These are phyloP conservation scores for Theileria annulata DNA, from an alignment of 169 alveolate species.

Conservation along the genomic window DNA sequence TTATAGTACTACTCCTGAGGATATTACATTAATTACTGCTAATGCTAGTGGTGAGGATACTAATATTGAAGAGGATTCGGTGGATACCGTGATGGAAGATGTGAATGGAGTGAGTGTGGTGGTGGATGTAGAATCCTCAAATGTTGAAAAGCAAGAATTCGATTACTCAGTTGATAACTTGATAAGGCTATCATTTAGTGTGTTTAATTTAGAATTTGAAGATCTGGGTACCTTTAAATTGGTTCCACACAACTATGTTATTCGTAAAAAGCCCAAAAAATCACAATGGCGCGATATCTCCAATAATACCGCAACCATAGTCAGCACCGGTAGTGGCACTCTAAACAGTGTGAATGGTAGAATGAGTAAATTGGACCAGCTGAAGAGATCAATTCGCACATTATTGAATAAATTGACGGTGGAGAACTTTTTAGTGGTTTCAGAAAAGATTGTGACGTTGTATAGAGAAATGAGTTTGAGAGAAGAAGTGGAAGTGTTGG, in stretches of 20 bases:
- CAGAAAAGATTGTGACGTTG: constrained; percentile 80
- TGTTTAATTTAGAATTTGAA: not conserved
- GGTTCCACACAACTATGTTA: constrained; percentile 24
- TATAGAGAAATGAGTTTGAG: constrained; percentile 70
- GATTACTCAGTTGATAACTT: not conserved
- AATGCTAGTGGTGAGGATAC: too few species aligned
- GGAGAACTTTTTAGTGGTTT: constrained; percentile 84
- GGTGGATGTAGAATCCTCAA: not conserved
- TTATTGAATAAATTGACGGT: constrained; percentile 86
- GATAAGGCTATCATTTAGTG: not conserved
- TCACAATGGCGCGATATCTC: not conserved
- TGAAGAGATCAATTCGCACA: constrained; percentile 80
- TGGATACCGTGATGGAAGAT: not conserved
- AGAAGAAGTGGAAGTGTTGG: constrained; percentile 79
- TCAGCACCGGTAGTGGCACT: not conserved
- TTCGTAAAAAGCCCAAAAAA: not conserved
- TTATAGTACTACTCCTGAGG: not conserved
- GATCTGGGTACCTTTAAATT: constrained; percentile 29
- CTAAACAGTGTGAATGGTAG: not conserved
- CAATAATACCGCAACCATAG: too few species aligned
- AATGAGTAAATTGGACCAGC: constrained; percentile 69
- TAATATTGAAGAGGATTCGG: not conserved
- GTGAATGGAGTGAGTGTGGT: not conserved
- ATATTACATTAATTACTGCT: too few species aligned
- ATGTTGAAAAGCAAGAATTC: not conserved